A percentile compares a stretch with the other conserved stretches of the same genome.
phyloP scores from a whole-genome alignment of 345 rosid genomes.

The Brassica rapa region DNA sequence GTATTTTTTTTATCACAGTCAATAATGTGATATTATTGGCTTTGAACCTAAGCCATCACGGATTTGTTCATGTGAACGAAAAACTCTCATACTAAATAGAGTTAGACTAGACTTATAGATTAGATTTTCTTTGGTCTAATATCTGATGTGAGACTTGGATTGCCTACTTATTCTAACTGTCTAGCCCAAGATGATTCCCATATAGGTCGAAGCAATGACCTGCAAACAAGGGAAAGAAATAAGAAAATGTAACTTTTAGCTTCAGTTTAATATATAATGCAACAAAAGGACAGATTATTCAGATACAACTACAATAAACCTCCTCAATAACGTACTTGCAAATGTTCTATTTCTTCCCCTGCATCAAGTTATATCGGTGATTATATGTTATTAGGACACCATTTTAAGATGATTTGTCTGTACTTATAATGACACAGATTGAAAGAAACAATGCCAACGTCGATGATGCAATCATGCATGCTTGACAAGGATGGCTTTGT shows the following conservation, averaged over 20 bases:
- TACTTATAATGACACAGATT: conserved; percentile 43
- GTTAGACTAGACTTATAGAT: background rate
- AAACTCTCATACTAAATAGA: too few relatives aligned
- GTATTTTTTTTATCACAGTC: background rate
- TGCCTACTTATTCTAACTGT: conserved; percentile 24
- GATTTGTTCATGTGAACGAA: background rate
- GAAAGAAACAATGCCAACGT: conserved; percentile 85
- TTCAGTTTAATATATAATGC: background rate
- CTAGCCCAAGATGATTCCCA: conserved; percentile 68
- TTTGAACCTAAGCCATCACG: background rate
- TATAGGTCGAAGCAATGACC: conserved; percentile 67
- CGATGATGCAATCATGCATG: conserved; percentile 94
- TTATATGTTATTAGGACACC: background rate
- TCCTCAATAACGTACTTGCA: conserved; percentile 83
- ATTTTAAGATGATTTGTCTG: background rate
- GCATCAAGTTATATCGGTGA: background rate
- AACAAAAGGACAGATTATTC: background rate
- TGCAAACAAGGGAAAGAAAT: conserved; percentile 40
- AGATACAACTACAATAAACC: conserved; percentile 64
- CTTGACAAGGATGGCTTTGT: conserved; percentile 91
- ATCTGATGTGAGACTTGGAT: background rate
- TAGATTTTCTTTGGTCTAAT: background rate
- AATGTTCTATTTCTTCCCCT: conserved; percentile 51
- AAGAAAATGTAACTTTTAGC: background rate
- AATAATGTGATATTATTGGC: background rate